phyloP scores from a whole-genome alignment of 139 green algal genomes.

The Closterium sp. region DNA sequence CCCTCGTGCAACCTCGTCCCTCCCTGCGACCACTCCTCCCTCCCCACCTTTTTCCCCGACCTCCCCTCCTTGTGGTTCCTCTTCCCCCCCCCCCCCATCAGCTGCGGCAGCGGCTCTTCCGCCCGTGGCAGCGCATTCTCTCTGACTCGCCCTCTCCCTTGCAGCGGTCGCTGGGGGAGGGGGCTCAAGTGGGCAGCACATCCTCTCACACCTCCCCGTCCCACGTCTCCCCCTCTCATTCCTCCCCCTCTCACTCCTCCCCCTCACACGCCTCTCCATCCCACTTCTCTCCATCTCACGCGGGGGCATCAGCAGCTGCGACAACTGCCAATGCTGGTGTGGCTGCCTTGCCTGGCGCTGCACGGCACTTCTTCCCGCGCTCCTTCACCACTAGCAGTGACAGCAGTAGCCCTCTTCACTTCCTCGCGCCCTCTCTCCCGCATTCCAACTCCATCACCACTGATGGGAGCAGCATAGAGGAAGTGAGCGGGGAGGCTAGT shows the following conservation, averaged over 20 bases:
- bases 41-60: neutral
- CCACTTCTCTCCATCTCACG: neutral
- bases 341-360: neutral
- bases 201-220: neutral
- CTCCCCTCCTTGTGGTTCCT: neutral
- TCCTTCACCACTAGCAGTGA: neutral
- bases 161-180: neutral
- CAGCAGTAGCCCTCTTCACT: neutral
- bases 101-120: neutral
- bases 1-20: neutral
- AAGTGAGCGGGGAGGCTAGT: neutral
- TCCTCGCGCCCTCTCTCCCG: neutral
- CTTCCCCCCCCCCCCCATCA: neutral
- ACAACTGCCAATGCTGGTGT: neutral
- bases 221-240: neutral
- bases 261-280: neutral
- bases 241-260: neutral
- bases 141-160: neutral
- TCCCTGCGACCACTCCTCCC: neutral
- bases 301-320: too few species aligned
- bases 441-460: neutral
- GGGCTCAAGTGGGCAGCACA: neutral
- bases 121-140: neutral
- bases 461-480: neutral
- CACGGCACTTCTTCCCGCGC: neutral